Base-by-base conservation (phyloP, 768 basidiomycete genomes). In the Tylopilus sp. region DNA sequence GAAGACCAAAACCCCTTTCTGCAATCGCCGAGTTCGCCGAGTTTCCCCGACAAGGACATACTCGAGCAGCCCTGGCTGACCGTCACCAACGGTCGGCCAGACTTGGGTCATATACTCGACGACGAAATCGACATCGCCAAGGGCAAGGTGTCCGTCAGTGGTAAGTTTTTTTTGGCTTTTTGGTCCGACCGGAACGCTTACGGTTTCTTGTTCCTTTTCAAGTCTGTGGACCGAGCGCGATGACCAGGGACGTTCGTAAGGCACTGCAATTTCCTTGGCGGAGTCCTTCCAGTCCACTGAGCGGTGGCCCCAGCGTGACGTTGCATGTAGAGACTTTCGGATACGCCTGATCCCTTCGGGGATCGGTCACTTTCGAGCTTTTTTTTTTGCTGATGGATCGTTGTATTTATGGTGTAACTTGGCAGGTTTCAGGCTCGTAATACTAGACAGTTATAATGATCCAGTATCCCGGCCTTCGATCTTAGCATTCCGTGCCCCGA, bases 91-190 rank as follows among this genome's bases (percentile, higher is more conserved):
- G 76, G 79, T 4, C 65, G 80, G 2, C 78, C 78, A 3, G 70
- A 80, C 51, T 48, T 82, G 14, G 43, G 59, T 6, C 53, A 45
- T 0, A 56, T 80, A 11, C 53, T 80, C 0, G 43, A 57, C 7
- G 63, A 67, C 13, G 78, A 78, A 56, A 68, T 75, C 1, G 60
- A 50, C 1, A 49, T 50, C 6, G 62, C 64, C 2, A 61, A 57
- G 2, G 76, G 74, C 2, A 60, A 64, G 6, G 64, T 78, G 48
- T 75, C 74, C 6, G 72, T 82, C 25, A 76, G 71, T 37, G 79
- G 79, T 77, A 46, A 9, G 73, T 64, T 4, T 33, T 22, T 26
- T 26, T n/a, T n/a, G n/a, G n/a, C 11, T 33, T 12, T 24, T 16
- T 28, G n/a, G 11, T 17, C 4, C 25, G 11, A 12, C 5, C 55